These are phyloP conservation scores for Volutella citrinella DNA, from an alignment of 2,329 filamentous ascomycete species.

Conservation along the genomic window DNA sequence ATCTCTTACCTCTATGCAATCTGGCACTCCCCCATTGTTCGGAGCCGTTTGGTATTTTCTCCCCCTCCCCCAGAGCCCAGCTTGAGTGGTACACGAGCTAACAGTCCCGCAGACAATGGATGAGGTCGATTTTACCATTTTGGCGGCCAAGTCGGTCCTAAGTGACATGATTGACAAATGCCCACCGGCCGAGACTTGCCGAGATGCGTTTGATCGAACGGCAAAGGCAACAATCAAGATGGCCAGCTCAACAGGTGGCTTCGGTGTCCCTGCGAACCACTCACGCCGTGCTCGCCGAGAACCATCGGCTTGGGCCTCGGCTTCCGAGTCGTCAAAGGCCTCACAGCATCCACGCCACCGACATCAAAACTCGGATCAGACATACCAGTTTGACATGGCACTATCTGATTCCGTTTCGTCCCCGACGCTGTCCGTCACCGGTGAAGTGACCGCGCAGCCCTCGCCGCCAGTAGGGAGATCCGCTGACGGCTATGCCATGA, in stretches of 20 bases:
- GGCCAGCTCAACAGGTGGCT: slow-evolving; percentile 84
- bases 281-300: slow-evolving; percentile 24
- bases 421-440: slow-evolving; percentile 35
- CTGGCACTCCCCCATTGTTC: slow-evolving; percentile 89
- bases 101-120: slow-evolving; percentile 64
- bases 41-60: slow-evolving; percentile 73
- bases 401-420: slow-evolving; percentile 41
- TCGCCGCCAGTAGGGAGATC: slow-evolving; percentile 38
- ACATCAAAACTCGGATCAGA: slow-evolving; percentile 27
- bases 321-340: slow-evolving; percentile 23
- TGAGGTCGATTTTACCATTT: slow-evolving; percentile 94
- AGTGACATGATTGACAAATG: slow-evolving; percentile 92
- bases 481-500: slow-evolving; percentile 29
- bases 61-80: background rate
- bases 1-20: slow-evolving; percentile 96
- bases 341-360: slow-evolving; percentile 23
- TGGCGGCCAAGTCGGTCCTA: slow-evolving; percentile 89
- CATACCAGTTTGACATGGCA: slow-evolving; percentile 34
- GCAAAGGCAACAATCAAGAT: slow-evolving; percentile 94
- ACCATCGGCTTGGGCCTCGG: slow-evolving; percentile 28
- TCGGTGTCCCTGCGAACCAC: slow-evolving; percentile 48
- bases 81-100: slow-evolving; percentile 6
- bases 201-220: slow-evolving; percentile 92
- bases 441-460: slow-evolving; percentile 34
- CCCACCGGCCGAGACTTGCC: slow-evolving; percentile 88